Evolutionary conservation across 768 basidiomycete genomes (phyloP).

Genomic region (Suillus cothurnatus): DNA sequence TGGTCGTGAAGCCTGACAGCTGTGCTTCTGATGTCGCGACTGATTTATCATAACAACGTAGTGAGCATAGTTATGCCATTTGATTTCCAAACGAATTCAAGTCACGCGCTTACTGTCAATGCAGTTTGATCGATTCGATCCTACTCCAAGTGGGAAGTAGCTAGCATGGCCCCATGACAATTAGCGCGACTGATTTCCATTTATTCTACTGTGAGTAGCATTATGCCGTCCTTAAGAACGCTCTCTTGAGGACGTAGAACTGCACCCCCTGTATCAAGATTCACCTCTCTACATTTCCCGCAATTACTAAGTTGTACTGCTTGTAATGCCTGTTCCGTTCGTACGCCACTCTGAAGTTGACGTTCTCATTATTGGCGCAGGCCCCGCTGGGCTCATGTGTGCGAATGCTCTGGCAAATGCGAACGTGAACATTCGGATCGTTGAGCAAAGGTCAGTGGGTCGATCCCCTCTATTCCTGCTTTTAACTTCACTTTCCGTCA

Average conservation of each 20-base stretch:
- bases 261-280: constrained; percentile 7
- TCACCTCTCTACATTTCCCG: neutral
- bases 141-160: too few relatives aligned
- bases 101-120: too few relatives aligned
- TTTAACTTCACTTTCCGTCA: constrained; percentile 7
- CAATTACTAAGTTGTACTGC: neutral
- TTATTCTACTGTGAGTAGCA: too few relatives aligned
- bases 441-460: constrained; percentile 40
- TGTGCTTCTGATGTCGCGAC: too few relatives aligned
- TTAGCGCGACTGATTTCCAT: too few relatives aligned
- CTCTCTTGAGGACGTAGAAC: neutral
- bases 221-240: neutral
- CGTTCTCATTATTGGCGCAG: constrained; percentile 46
- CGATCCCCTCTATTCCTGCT: neutral
- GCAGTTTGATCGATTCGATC: too few relatives aligned
- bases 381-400: constrained; percentile 45
- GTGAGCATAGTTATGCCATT: too few relatives aligned
- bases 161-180: too few relatives aligned
- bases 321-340: constrained; percentile 4
- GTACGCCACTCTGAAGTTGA: constrained; percentile 35
- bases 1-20: too few relatives aligned
- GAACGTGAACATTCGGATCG: constrained; percentile 39
- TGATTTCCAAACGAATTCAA: too few relatives aligned
- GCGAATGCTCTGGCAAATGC: constrained; percentile 42
- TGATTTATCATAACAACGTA: too few relatives aligned